phyloP scores from a whole-genome alignment of 2,329 filamentous ascomycete genomes.

The Ascocoryne sarcoides region DNA sequence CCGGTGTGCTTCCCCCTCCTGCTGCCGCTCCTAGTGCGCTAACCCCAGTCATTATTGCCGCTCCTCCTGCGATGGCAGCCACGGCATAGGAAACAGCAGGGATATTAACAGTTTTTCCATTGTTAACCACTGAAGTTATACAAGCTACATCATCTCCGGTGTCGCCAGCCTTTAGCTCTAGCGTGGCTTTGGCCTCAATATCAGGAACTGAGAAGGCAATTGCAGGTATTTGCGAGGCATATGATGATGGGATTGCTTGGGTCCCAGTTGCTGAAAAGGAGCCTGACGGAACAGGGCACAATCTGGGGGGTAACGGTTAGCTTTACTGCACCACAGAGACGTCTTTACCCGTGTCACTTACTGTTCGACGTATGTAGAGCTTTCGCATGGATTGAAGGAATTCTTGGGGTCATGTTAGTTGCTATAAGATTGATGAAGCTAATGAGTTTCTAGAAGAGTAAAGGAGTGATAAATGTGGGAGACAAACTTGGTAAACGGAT shows the following conservation, averaged over 20 bases:
- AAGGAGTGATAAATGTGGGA: not conserved
- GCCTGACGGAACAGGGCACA: constrained; percentile 56
- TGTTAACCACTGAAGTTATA: constrained; percentile 70
- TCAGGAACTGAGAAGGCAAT: constrained; percentile 91
- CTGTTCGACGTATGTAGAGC: constrained; percentile 49
- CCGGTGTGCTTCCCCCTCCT: constrained; percentile 40
- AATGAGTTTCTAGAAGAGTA: not conserved
- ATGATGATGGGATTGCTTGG: constrained; percentile 63
- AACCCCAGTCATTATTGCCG: constrained; percentile 63
- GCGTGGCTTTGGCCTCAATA: constrained; percentile 74
- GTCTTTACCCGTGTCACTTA: not conserved
- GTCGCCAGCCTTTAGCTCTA: constrained; percentile 60
- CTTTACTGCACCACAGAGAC: not conserved
- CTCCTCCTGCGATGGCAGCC: constrained; percentile 76
- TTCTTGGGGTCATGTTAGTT: constrained; percentile 32
- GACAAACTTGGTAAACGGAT: constrained; percentile 53
- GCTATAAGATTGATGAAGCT: too few species aligned
- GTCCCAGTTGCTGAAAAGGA: constrained; percentile 63
- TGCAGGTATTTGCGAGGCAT: constrained; percentile 66
- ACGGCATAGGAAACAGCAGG: constrained; percentile 76
- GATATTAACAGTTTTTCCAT: constrained; percentile 74
- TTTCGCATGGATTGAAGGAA: constrained; percentile 73
- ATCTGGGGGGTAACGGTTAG: not conserved
- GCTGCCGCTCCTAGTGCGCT: constrained; percentile 57
- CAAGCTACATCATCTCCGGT: constrained; percentile 63